Base-by-base conservation (phyloP, 2,329 filamentous ascomycete genomes). In the Sclerotinia minor region DNA sequence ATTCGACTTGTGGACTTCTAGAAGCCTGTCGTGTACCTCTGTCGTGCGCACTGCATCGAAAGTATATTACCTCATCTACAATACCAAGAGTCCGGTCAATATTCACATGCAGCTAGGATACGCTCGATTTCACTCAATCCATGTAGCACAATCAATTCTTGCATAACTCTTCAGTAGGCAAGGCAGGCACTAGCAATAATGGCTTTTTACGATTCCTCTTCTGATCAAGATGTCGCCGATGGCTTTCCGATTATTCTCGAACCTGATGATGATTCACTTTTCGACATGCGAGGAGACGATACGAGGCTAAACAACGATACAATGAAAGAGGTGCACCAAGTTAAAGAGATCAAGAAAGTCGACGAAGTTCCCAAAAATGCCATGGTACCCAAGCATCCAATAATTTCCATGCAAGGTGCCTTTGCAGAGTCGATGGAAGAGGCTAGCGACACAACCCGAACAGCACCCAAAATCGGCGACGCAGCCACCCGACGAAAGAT, bases 401-500 rank as follows among this genome's bases (percentile, higher is more conserved):
- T 95, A 64, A 81, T 86, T 21, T 84, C 85, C 41, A 91, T 95
- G 86, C 92, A 95, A 77, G 86, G 85, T 70, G 91, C 92, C 70
- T 95, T 96, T 77, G 88, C 91, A 73, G 92, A 95, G 79, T 94
- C 91, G 2, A 86, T 95, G 73, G 81, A 87, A 68, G 92, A 95
- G 75, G 89, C 89, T 45, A 86, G 86, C 19, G 80, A 81, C n/a
- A 81, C 79, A 15, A 77, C 79, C 4, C 79, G 77, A 6, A 72
- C 75, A 47, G 86, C 87, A 72, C 85, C 85, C 0, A 85, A 83
- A 76, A 81, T 81, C 67, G 78, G 84, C 45, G 84, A 86, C 77
- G 87, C 87, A 49, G 86, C 84, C 73, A 82, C 80, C 64, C 85
- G 90, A 72, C 87, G 88, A 71, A 88, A 87, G 72, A 82, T 82